Base-by-base conservation (phyloP, 768 basidiomycete species). In the Holtermannia corniformis region DNA sequence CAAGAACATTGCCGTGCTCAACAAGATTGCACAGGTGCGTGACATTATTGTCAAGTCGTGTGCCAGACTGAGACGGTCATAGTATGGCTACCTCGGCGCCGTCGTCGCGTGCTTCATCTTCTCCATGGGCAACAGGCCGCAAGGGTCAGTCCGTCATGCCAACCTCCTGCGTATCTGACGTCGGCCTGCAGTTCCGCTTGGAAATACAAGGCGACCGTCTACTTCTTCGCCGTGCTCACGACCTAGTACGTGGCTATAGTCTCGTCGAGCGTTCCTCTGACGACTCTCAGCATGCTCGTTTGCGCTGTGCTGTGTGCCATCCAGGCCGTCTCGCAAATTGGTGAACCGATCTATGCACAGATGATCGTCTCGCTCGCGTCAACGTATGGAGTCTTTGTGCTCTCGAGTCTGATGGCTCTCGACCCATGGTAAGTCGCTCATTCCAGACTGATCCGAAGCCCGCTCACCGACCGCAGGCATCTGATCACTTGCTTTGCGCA, bases 81-180 rank as follows among this genome's bases (percentile, higher is more conserved):
- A 91, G 83, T 93, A 87, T 68, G 73, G 83, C 27, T 83, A 95
- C 78, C 82, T 84, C 3, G 86, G 86, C 3, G 79, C 87, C 41
- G 79, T 97, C 24, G 78, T 91, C n/a, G 84, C 86, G 5, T 85
- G 83, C 60, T 95, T 96, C 78, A 76, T 95, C 1, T 86, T 95
- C 70, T 86, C 88, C 0, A 93, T 96, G 90, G 92, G 92, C 16
- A 95, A 95, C 72, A 85, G 86, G 67, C 91, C 91, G 3, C 79
- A 81, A 74, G 82, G 86, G 87, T 90, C 72, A 64, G 76, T 54
- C 42, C 22, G 1, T 50, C 24, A 13, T 13, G 27, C 57, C 24
- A n/a, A 75, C 64, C 7, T 11, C 22, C 11, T 47, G 27, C 22
- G 27, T 45, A 2, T 63, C 55, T 49, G 49, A 43, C n/a, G 26